A percentile compares a stretch with the other conserved stretches of the same genome.
Evolutionary conservation across 257 asterid species (phyloP).

Genomic region (Mentha longifolia): DNA sequence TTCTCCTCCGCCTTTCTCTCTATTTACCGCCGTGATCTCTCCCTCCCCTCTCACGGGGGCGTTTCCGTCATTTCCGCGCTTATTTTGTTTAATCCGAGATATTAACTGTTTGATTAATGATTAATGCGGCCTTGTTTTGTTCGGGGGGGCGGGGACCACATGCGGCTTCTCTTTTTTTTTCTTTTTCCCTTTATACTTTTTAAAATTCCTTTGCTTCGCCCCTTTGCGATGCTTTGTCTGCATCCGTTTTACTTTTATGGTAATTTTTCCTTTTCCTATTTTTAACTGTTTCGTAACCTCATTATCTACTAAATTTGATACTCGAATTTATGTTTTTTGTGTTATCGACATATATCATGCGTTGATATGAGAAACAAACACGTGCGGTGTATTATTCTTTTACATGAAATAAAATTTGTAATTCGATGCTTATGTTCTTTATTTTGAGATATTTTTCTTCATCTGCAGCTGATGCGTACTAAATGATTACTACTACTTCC

Average conservation of each 20-base stretch:
- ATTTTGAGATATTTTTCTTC: no score
- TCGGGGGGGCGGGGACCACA: slow-evolving; percentile 20
- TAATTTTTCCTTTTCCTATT: neutral
- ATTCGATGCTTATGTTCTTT: no score
- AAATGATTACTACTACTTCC: no score
- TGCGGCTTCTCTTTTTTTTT: neutral
- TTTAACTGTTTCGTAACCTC: slow-evolving; percentile 6
- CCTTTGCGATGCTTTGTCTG: slow-evolving; percentile 38
- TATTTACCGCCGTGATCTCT: slow-evolving; percentile 13
- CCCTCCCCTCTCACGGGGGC: neutral
- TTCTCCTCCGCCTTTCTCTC: slow-evolving; percentile 34
- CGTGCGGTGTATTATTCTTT: no score
- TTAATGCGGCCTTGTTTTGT: slow-evolving; percentile 9
- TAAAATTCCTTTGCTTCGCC: slow-evolving; percentile 18
- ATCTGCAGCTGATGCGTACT: no score
- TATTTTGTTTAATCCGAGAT: neutral
- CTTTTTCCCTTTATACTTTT: slow-evolving; percentile 28
- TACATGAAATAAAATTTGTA: no score
- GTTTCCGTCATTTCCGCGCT: neutral
- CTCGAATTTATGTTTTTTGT: no score
- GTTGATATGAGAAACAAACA: no score
- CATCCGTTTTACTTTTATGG: slow-evolving; percentile 9
- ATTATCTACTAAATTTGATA: no score
- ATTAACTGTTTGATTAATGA: neutral
- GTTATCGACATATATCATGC: no score